Conservation (phyloP, 129 eudicot species). For the Ambrosia artemisiifolia region DNA sequence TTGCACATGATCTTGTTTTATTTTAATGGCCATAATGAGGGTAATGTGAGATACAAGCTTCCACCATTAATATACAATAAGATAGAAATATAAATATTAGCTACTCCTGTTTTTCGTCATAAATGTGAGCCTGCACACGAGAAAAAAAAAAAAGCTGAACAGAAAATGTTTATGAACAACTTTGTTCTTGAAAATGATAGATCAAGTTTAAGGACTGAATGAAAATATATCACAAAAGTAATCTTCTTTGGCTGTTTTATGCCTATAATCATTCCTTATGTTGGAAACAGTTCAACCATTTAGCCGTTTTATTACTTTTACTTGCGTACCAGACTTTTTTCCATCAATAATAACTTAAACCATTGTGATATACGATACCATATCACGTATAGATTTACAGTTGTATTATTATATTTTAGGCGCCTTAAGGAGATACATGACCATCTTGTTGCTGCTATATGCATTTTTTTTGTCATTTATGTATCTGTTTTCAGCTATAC, state of each 20-base stretch:
- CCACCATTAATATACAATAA: conserved; percentile 11
- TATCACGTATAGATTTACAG: too few relatives aligned
- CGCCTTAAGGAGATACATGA: too few relatives aligned
- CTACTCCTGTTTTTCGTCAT: background rate
- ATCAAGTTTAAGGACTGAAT: background rate
- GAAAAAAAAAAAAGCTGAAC: background rate
- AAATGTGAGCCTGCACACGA: background rate
- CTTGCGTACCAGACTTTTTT: background rate
- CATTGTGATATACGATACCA: too few relatives aligned
- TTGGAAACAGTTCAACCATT: background rate
- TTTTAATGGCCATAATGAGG: conserved; percentile 22
- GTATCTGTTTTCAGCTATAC: background rate
- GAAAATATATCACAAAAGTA: too few relatives aligned
- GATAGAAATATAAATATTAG: background rate
- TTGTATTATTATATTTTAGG: too few relatives aligned
- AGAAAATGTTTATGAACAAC: background rate
- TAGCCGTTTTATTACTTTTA: background rate
- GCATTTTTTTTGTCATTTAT: background rate
- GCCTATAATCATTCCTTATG: too few relatives aligned
- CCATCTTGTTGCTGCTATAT: too few relatives aligned
- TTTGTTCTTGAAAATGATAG: background rate
- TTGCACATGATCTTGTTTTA: conserved; percentile 23
- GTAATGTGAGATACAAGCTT: conserved; percentile 2
- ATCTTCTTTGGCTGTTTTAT: too few relatives aligned
- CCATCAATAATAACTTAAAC: background rate